Base-by-base conservation (phyloP, 2,329 filamentous ascomycete genomes). In the Basipetospora chlamydospora region DNA sequence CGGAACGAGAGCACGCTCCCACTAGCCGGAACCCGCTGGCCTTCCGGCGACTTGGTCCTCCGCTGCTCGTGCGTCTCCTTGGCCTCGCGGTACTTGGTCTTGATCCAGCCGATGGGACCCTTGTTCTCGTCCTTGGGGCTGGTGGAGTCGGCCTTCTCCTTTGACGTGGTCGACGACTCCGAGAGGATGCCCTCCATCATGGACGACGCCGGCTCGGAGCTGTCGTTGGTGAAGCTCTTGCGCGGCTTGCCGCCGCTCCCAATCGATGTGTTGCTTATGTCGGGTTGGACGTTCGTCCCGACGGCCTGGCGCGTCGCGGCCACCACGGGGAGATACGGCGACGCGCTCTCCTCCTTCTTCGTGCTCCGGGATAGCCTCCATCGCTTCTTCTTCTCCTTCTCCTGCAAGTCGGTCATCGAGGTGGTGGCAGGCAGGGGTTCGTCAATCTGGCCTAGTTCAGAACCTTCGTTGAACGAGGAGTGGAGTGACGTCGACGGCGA, bases 401-500 rank as follows among this genome's bases (percentile, higher is more conserved):
- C 76, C 11, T 73, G 63, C 29, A 56, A 53, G 4, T 66, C 66
- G 25, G 53, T 36, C n/a, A 46, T 46, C 8, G 36, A 21, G 3
- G 29, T 11, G 18, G 46, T 39, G 5, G 55, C 47, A 6, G 51
- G 47, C n/a, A n/a, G n/a, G 1, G 56, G 46, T 22, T 85, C 80
- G 20, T 86, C 82, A 8, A 67, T 55, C 42, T 80, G 76, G 43
- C 93, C 86, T 21, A 77, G 52, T 50, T 94, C 86, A 0, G 85
- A 93, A 16, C 78, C 74, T 45, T 92, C 86, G 17, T 88, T 90
- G 44, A 76, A 73, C 0, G 70, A 75, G 20, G 84, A 88, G 46
- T 82, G 75, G 40, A 86, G 65, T 0, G 86, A 93, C 3, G 77
- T 73, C 1, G 81, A 73, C 1, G 83, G 83, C 1, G 85, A 93